Conservation (phyloP, 345 rosid genomes). For the Bruguiera parviflora region DNA sequence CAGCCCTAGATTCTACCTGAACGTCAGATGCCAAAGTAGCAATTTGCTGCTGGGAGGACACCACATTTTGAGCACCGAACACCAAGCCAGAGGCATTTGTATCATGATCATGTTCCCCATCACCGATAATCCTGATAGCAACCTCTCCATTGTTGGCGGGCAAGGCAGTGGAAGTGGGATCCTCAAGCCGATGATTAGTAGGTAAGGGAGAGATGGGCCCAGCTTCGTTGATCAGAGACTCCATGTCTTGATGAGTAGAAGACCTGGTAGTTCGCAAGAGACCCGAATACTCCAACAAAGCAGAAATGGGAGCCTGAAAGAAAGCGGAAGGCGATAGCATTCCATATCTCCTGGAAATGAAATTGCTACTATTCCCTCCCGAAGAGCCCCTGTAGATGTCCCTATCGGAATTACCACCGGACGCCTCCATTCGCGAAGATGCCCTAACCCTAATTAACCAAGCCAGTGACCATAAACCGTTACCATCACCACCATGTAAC, state of each 20-base stretch:
- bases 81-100: conserved; percentile 52
- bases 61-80: conserved; percentile 37
- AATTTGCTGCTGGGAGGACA: conserved; percentile 21
- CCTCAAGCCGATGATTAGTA: conserved; percentile 37
- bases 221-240: conserved; percentile 36
- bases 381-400: conserved; percentile 65
- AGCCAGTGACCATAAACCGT: conserved; percentile 8
- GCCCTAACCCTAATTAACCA: conserved; percentile 53
- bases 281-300: conserved; percentile 92
- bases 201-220: conserved; percentile 12
- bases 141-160: conserved; percentile 64
- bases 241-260: conserved; percentile 44
- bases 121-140: conserved; percentile 89
- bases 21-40: conserved; percentile 29
- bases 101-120: conserved; percentile 61
- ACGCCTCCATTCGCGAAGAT: conserved; percentile 59
- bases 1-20: conserved; percentile 46
- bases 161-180: conserved; percentile 27
- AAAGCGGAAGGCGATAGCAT: conserved; percentile 73
- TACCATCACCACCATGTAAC: neutral
- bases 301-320: conserved; percentile 82
- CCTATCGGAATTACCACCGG: conserved; percentile 43
- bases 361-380: conserved; percentile 25
- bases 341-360: conserved; percentile 62
- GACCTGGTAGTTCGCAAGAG: conserved; percentile 55